Conservation (phyloP, 2,329 filamentous ascomycete genomes). For the Aspergillus sp. region DNA sequence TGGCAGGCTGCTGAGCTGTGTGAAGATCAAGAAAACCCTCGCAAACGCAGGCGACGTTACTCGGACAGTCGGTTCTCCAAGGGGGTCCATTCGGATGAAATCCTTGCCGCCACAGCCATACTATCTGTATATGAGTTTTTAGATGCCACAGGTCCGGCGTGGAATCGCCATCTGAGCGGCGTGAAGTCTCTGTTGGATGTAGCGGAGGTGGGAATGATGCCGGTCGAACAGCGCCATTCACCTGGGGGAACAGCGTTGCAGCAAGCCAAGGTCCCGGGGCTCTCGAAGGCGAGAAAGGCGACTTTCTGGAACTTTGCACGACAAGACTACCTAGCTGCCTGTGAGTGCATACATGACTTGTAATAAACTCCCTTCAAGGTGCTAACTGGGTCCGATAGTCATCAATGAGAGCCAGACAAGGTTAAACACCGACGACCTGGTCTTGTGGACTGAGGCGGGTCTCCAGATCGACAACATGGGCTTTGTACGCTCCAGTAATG, state of each 20-base stretch:
- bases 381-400: constrained; percentile 27
- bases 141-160: constrained; percentile 64
- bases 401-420: constrained; percentile 63
- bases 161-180: constrained; percentile 65
- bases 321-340: constrained; percentile 66
- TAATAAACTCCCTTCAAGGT: background rate
- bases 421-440: constrained; percentile 62
- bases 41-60: constrained; percentile 42
- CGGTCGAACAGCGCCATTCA: constrained; percentile 42
- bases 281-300: constrained; percentile 59
- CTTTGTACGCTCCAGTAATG: constrained; percentile 49
- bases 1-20: constrained; percentile 38
- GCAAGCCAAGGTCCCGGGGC: constrained; percentile 37
- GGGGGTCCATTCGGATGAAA: constrained; percentile 54
- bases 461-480: constrained; percentile 59
- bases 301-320: constrained; percentile 69
- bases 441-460: constrained; percentile 65
- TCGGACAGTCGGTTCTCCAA: constrained; percentile 49
- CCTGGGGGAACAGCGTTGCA: constrained; percentile 41
- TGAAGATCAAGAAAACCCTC: constrained; percentile 42
- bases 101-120: constrained; percentile 66
- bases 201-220: constrained; percentile 44
- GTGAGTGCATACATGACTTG: constrained; percentile 38
- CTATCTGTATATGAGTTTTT: constrained; percentile 68
- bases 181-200: constrained; percentile 63